Evolutionary conservation across 805 yeast genomes (phyloP), one percentile per base, ranked within the genome.

Genomic region (Lipomyces mesembrius): DNA sequence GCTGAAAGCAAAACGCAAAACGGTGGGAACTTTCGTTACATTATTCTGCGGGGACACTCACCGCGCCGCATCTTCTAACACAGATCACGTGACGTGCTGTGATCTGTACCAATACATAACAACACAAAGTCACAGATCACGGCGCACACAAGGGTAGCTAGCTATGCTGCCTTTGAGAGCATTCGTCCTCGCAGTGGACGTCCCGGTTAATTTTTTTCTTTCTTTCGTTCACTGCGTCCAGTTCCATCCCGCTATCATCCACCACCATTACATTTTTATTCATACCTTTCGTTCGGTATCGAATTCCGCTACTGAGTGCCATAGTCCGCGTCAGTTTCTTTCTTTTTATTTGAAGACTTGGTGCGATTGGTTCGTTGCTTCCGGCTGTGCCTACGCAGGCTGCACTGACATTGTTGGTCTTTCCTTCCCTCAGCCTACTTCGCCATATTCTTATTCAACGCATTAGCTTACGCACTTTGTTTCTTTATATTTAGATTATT

Each of bases 141-240:
- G 55, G 29, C 29, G 17, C 12, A 32, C 32, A 32, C 49, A 32
- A 20, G 29, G 17, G 39, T n/a, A 51, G 51, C 59, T 22, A 52
- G 60, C 51, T 34, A 17, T 17, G 46, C 35, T 20, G 32, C 32
- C 6, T 29, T 29, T 55, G 51, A 43, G 61, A 61, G 49, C 62
- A 43, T 55, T 27, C 29, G 17, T 51, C 17, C 56, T 49, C 22
- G 22, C 25, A 39, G 58, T 49, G 22, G 34, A 27, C 37, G 43
- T 60, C 25, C 58, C 59, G 58, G 58, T 39, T 58, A 65, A 54
- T 69, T 67, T 65, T 62, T 67, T 68, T 66, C 59, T 65, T 60
- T 65, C 59, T 27, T 61, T 34, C 57, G 58, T 49, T 51, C 55
- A 54, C 66, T 52, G 43, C 43, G 43, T 37, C 49, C 35, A 57